Conservation (phyloP, 768 basidiomycete species). For the Dacryopinax primogenitus region DNA sequence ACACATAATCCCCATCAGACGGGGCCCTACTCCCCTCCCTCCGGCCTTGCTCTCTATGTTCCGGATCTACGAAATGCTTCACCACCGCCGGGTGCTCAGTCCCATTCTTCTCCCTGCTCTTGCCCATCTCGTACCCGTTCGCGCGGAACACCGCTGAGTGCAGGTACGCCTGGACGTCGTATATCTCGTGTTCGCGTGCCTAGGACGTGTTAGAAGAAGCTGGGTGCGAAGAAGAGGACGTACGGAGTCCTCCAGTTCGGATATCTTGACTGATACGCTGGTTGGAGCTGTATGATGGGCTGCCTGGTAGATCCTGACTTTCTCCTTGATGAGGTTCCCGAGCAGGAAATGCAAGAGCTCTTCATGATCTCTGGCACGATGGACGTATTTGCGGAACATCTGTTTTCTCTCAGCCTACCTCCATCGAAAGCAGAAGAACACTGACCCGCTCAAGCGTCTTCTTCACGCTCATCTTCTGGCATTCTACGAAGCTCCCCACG, state of each 20-base stretch:
- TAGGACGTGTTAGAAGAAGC: slow-evolving; percentile 23
- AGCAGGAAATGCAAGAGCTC: slow-evolving; percentile 90
- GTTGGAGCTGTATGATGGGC: slow-evolving; percentile 68
- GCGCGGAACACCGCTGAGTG: slow-evolving; percentile 67
- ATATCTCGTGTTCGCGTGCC: slow-evolving; percentile 97
- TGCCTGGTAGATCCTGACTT: slow-evolving; percentile 69
- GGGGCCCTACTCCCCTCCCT: not conserved
- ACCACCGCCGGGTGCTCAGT: not conserved
- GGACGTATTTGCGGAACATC: slow-evolving; percentile 96
- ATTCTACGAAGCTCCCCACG: slow-evolving; percentile 84
- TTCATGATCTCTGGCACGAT: slow-evolving; percentile 89
- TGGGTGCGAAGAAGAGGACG: slow-evolving; percentile 22
- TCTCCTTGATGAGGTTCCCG: slow-evolving; percentile 86
- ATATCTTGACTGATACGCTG: slow-evolving; percentile 55
- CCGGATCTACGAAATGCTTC: slow-evolving; percentile 3
- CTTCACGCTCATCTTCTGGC: slow-evolving; percentile 98
- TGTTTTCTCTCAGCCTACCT: slow-evolving; percentile 23
- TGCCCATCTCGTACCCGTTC: slow-evolving; percentile 67
- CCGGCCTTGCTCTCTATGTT: not conserved
- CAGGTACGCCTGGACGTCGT: slow-evolving; percentile 75
- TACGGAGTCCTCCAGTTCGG: slow-evolving; percentile 81
- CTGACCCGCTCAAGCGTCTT: slow-evolving; percentile 87
- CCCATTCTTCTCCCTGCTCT: not conserved
- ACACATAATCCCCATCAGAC: not conserved
- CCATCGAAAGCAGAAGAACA: slow-evolving; percentile 15